Conservation (phyloP, 768 basidiomycete genomes). For the Rossbeevera mucosa region DNA sequence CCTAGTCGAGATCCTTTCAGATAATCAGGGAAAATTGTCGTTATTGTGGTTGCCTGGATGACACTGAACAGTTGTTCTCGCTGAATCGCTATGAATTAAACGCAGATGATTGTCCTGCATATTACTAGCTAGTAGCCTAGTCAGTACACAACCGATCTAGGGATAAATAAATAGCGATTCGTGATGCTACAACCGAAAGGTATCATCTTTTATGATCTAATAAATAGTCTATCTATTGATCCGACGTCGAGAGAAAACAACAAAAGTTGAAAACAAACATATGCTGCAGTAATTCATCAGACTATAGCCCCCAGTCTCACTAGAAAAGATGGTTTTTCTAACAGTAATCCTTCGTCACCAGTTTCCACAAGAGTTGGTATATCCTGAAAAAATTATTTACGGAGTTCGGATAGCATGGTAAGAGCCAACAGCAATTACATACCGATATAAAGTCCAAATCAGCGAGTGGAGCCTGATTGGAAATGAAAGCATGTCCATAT, state of each 20-base stretch:
- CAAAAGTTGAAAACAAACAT: not conserved
- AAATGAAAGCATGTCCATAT: not conserved
- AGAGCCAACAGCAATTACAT: slow-evolving; percentile 12
- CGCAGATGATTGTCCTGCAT: too few relatives aligned
- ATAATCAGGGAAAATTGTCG: too few relatives aligned
- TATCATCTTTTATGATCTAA: not conserved
- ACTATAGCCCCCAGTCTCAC: slow-evolving; percentile 2
- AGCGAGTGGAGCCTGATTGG: slow-evolving; percentile 12
- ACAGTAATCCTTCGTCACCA: slow-evolving; percentile 33
- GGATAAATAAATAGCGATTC: too few relatives aligned
- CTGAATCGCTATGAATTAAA: too few relatives aligned
- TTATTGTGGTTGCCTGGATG: too few relatives aligned
- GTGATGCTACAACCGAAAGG: not conserved
- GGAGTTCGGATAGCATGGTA: not conserved
- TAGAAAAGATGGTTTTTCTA: slow-evolving; percentile 5
- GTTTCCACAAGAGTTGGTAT: slow-evolving; percentile 71
- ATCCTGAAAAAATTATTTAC: slow-evolving; percentile 35
- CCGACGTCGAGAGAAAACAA: not conserved
- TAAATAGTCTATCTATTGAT: too few relatives aligned
- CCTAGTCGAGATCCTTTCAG: too few relatives aligned
- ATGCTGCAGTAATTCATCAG: not conserved
- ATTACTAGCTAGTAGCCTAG: too few relatives aligned
- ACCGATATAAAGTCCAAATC: slow-evolving; percentile 75
- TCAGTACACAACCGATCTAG: too few relatives aligned
- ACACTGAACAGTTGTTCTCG: too few relatives aligned